Evolutionary conservation across 106 monocot genomes (phyloP), one percentile per base, ranked within the genome.

Genomic region (Alisma plantagoaquatica): DNA sequence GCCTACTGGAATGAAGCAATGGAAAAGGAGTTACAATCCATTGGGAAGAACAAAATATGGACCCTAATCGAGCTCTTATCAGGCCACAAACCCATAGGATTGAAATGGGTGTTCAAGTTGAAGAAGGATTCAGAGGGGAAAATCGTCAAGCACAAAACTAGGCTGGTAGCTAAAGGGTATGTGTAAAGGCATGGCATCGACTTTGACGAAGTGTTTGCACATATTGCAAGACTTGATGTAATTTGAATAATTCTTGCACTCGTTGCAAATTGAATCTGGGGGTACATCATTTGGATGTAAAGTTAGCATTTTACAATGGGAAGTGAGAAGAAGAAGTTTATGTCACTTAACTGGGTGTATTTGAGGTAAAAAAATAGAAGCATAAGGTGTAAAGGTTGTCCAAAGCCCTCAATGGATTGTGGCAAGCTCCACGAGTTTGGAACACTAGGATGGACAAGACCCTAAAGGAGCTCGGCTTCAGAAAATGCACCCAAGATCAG

Each of bases 341-440:
- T 38, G 57, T 58, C 17, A 7, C 2, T 15, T 17, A 58, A 24
- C 42, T 43, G 3, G 0, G n/a, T 2, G 57, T 25, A 7, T 58
- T 43, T 41, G 41, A 25, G 4, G 26, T 10, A 10, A 43, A 58
- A 12, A 24, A 10, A 0, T 9, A 42, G 10, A 46, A 60, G 45
- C 27, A 60, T 3, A 45, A 45, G 10, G 45, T 60, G 43, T 21
- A 20, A 2, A 48, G 50, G 5, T 23, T 62, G 0, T 8, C 31
- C 0, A 62, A 62, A 25, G 61, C 61, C n/a, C n/a, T 62, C 15
- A 49, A 62, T 15, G 32, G 61, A 0, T 25, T 58, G n/a, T 9
- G 24, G 12, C 58, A 58, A 26, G 43, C 55, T 2, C 29, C 28
- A 7, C 23, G 59, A 17, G 45, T 20, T 3, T 60, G 45, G 59